Percentiles rank a stretch among this genome's conserved stretches.
These are phyloP conservation scores for Euphorbia pulcherrima DNA, from an alignment of 345 rosid species.

Conservation along the genomic window DNA sequence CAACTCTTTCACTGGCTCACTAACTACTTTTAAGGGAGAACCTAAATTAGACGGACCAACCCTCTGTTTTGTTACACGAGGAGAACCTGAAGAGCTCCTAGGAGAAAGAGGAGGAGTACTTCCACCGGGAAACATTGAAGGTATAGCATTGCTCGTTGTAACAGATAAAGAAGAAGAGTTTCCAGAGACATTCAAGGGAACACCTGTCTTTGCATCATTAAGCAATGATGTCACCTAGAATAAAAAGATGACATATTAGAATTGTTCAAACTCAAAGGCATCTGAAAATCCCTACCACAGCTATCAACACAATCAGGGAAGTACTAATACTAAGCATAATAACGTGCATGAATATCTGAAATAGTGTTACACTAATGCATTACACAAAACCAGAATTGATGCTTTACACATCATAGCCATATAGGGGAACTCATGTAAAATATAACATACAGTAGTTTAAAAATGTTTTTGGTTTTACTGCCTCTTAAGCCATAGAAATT, in stretches of 20 bases:
- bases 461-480: background rate
- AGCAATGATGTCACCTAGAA: conserved; percentile 65
- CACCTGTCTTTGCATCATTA: conserved; percentile 74
- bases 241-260: background rate
- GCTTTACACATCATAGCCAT: background rate
- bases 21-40: conserved; percentile 77
- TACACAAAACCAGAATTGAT: background rate
- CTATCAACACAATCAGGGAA: background rate
- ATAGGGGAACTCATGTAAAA: background rate
- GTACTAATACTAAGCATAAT: background rate
- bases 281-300: no score
- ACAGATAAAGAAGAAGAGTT: conserved; percentile 55
- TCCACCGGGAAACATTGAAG: conserved; percentile 94
- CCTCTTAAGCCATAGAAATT: background rate
- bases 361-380: background rate
- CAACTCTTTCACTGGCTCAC: conserved; percentile 70
- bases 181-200: conserved; percentile 65
- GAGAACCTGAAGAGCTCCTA: conserved; percentile 80
- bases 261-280: conserved; percentile 8
- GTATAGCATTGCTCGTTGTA: conserved; percentile 57
- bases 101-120: conserved; percentile 98
- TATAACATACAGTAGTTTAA: background rate
- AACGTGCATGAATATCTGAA: conserved; percentile 1
- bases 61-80: conserved; percentile 74
- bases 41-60: conserved; percentile 78